Base-by-base conservation (phyloP, 257 asterid genomes). In the Mentha longifolia region DNA sequence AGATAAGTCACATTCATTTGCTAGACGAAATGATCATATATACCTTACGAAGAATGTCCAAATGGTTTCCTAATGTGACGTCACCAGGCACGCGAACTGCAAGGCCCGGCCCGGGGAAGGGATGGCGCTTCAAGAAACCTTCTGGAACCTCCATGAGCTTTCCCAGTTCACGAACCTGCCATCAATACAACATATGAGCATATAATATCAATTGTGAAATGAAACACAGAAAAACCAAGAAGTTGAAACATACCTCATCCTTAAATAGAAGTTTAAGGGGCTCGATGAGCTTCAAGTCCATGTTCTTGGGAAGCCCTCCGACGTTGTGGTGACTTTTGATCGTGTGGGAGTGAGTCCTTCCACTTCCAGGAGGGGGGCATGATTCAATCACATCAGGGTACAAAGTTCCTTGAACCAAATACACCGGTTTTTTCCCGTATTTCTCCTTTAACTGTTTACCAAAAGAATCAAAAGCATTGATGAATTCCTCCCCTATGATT, bases 361-460 rank as follows among this genome's bases (percentile, higher is more conserved):
- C 97, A 74, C 92, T 95, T 74, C 99, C 99, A 60, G 99, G 99
- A 51, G 99, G 99, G 0, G 98, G 98, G 77, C 97, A 95, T 43
- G 99, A 95, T 78, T 95, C 98, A 41, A 95, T 95, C 74, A 95
- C 93, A 74, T 95, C 99, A 31, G 99, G 99, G 67, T 95, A 95
- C 82, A 95, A 75, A 9, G 99, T 95, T 77, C 99, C 99, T 82
- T 95, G 99, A 79, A 92, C 98, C 73, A 92, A 81, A 81, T 84
- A 95, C 64, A 84, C 60, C 33, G 98, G 96, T 49, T 76, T 88
- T 62, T 54, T 89, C 14, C 97, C 97, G n/a, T 85, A 70, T 51
- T 85, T 88, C 61, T 80, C 67, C 85, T 92, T 95, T 69, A 95
- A 78, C 33, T 86, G 91, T 31, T 87, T 90, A 19, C 89, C 94